Percentiles rank a stretch among this genome's conserved stretches.
These are phyloP conservation scores for Moricandia moricandioides DNA, from an alignment of 345 rosid species.

Conservation along the genomic window DNA sequence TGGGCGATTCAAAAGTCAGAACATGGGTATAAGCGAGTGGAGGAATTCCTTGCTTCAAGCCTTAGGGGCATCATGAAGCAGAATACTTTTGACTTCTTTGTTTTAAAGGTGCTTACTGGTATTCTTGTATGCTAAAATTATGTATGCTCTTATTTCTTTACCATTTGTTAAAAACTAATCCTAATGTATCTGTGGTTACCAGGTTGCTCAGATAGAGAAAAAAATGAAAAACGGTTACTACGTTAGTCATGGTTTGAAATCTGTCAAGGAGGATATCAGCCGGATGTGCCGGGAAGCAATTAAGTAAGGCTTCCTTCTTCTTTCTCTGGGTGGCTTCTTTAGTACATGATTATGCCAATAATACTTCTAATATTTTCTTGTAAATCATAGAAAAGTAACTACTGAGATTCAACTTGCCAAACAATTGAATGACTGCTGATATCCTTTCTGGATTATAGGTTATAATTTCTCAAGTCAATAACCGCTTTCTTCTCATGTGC, in stretches of 20 bases:
- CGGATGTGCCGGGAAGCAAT: constrained; percentile 99
- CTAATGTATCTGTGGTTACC: constrained; percentile 31
- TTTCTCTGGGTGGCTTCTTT: constrained; percentile 8
- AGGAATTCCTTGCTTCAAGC: constrained; percentile 84
- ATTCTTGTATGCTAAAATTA: constrained; percentile 1
- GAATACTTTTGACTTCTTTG: constrained; percentile 79
- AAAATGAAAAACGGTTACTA: constrained; percentile 85
- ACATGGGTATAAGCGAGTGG: constrained; percentile 83
- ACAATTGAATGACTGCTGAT: constrained; percentile 14
- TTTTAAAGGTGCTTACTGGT: constrained; percentile 65
- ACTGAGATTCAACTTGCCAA: constrained; percentile 16
- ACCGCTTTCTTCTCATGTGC: constrained; percentile 1
- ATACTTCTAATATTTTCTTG: neutral
- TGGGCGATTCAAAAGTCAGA: constrained; percentile 91
- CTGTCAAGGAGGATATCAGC: constrained; percentile 93
- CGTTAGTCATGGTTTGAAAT: constrained; percentile 70
- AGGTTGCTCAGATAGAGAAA: constrained; percentile 86
- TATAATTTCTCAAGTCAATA: constrained; percentile 10
- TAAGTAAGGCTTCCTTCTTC: constrained; percentile 54
- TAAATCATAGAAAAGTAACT: neutral
- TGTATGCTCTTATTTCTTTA: neutral
- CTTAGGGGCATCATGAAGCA: constrained; percentile 91
- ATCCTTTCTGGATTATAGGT: constrained; percentile 6
- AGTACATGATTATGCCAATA: constrained; percentile 8
- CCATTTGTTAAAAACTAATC: constrained; percentile 12